phyloP scores from a whole-genome alignment of 192 early-diverging fungal species.

The Kickxella alabastrina region DNA sequence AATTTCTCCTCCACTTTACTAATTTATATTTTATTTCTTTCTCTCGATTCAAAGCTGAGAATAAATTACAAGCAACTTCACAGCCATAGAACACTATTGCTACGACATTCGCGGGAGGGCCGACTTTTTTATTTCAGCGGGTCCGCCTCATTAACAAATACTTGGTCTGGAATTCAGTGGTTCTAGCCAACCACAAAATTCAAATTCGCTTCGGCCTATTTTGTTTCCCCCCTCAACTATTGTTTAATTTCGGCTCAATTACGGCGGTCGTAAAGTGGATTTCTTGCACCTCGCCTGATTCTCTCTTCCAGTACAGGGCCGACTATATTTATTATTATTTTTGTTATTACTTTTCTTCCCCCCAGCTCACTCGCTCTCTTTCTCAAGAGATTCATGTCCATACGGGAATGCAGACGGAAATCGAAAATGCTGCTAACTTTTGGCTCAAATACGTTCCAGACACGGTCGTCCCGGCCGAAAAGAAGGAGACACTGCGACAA shows the following conservation, averaged over 20 bases:
- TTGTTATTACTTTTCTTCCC: not conserved
- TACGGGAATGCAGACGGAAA: conserved; percentile 43
- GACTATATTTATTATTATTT: not conserved
- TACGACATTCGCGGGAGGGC: too few relatives aligned
- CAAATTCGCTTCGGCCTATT: not conserved
- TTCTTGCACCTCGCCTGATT: too few relatives aligned
- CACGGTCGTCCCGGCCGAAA: conserved; percentile 16
- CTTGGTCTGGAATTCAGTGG: too few relatives aligned
- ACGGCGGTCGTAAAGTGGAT: too few relatives aligned
- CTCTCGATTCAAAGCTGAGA: not conserved
- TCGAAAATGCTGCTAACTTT: conserved; percentile 44
- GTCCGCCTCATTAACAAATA: too few relatives aligned
- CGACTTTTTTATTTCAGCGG: too few relatives aligned
- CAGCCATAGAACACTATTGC: too few relatives aligned
- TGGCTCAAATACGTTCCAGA: conserved; percentile 48
- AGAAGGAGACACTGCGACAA: conserved; percentile 22
- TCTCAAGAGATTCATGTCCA: conserved; percentile 22
- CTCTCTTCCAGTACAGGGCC: too few relatives aligned
- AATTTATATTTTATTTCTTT: not conserved
- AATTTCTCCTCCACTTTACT: not conserved
- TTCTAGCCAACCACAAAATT: too few relatives aligned
- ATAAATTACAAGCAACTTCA: too few relatives aligned
- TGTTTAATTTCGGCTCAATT: not conserved
- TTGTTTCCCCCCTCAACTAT: not conserved
- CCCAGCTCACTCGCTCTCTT: too few relatives aligned